Conservation (phyloP, 306 rosid species). For the Gastrolobium villosum region DNA sequence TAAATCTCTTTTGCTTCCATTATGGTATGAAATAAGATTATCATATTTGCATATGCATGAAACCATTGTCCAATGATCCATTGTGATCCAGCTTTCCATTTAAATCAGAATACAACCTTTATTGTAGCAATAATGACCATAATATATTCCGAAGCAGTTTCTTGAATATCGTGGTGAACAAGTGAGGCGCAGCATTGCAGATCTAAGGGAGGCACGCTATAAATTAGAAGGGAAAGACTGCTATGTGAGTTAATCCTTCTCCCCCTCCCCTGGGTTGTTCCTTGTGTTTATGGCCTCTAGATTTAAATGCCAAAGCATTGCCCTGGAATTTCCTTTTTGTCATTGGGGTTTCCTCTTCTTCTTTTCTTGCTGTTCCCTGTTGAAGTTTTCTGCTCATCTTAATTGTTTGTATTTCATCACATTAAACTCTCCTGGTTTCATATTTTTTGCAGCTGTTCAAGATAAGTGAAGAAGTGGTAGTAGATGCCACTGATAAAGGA, state of each 20-base stretch:
- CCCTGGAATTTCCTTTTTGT: conserved; percentile 13
- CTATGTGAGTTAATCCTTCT: conserved; percentile 67
- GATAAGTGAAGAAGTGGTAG: conserved; percentile 92
- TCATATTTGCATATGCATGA: background rate
- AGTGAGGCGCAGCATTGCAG: conserved; percentile 81
- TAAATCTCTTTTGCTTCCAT: conserved; percentile 23
- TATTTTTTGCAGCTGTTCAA: conserved; percentile 75
- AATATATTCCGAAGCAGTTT: conserved; percentile 62
- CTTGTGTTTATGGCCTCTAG: background rate
- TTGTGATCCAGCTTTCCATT: conserved; percentile 33
- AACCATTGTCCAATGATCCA: conserved; percentile 19
- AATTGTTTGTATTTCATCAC: conserved; percentile 23
- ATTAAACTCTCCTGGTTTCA: conserved; percentile 9
- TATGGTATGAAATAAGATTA: conserved; percentile 12
- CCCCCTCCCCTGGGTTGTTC: background rate
- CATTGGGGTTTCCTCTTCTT: background rate
- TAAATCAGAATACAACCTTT: conserved; percentile 37
- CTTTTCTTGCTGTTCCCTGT: background rate
- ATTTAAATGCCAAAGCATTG: conserved; percentile 12
- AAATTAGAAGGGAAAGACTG: conserved; percentile 89
- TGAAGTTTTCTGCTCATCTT: conserved; percentile 18
- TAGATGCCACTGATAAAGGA: conserved; percentile 94
- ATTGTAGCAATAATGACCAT: conserved; percentile 35
- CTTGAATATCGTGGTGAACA: conserved; percentile 97
- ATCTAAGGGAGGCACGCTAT: conserved; percentile 84